These are phyloP conservation scores for Jaltomata sinuosa DNA, from an alignment of 257 asterid genomes.

Conservation along the genomic window DNA sequence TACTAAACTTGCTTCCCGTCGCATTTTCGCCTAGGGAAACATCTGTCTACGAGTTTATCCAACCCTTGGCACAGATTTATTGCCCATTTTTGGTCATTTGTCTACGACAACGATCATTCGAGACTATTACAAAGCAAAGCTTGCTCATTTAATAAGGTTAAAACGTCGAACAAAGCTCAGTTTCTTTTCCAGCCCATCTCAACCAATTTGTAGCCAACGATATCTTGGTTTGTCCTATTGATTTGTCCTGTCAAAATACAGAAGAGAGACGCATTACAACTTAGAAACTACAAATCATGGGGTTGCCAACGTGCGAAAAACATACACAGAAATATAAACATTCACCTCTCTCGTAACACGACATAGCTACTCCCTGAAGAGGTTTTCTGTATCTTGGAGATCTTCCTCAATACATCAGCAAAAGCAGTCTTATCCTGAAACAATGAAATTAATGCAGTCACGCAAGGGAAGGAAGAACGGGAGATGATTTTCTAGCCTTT, in stretches of 20 bases:
- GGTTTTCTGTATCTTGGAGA: slow-evolving; percentile 82
- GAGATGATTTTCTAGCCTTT: no score
- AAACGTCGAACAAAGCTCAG: background rate
- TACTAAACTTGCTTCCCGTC: background rate
- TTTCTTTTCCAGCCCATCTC: background rate
- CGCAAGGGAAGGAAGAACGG: background rate
- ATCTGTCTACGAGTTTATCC: background rate
- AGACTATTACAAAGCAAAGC: background rate
- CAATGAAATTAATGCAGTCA: background rate
- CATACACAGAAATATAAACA: background rate
- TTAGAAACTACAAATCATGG: background rate
- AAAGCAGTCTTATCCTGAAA: slow-evolving; percentile 86
- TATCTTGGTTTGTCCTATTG: background rate
- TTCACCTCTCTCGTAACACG: slow-evolving; percentile 51
- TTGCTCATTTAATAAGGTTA: background rate
- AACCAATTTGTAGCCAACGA: background rate
- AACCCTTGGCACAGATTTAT: background rate
- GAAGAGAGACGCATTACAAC: background rate
- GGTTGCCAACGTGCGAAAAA: background rate
- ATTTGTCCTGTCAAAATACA: slow-evolving; percentile 1
- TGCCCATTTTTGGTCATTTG: background rate
- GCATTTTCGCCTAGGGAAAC: background rate
- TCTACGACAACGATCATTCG: background rate
- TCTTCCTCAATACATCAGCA: slow-evolving; percentile 67
- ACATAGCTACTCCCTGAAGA: slow-evolving; percentile 42